Evolutionary conservation across 352 stramenopile species (phyloP).

Genomic region (Pythium vanterpoolii): DNA sequence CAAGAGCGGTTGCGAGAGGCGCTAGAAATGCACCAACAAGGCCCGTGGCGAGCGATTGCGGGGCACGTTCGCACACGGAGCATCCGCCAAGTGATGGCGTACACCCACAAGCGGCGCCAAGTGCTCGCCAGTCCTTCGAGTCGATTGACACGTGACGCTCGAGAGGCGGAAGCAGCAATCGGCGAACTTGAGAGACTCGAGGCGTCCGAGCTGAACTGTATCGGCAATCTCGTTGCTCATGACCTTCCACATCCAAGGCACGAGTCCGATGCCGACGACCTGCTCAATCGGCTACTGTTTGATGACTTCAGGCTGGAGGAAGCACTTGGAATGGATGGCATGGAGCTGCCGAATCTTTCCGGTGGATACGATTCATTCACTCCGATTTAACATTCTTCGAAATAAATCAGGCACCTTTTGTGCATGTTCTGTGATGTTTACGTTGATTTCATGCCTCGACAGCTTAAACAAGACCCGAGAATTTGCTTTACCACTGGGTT

Average conservation of each 20-base stretch:
- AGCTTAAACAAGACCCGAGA: too few relatives aligned
- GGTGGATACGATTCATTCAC: too few relatives aligned
- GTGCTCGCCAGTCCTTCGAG: conserved; percentile 19
- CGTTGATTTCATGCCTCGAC: too few relatives aligned
- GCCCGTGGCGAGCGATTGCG: conserved; percentile 2
- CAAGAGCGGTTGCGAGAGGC: conserved; percentile 38
- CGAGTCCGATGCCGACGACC: not conserved
- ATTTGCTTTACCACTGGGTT: too few relatives aligned
- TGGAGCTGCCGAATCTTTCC: not conserved
- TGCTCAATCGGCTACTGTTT: not conserved
- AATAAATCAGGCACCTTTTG: too few relatives aligned
- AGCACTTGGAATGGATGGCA: not conserved
- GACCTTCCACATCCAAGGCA: not conserved
- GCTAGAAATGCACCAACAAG: conserved; percentile 30
- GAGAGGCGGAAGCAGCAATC: not conserved
- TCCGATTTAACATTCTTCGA: too few relatives aligned
- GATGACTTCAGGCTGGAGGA: not conserved
- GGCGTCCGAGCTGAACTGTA: not conserved
- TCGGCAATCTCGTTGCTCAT: not conserved
- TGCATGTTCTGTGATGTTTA: too few relatives aligned
- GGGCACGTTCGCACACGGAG: conserved; percentile 4
- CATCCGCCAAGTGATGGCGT: conserved; percentile 37
- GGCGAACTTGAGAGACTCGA: not conserved
- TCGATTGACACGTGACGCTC: not conserved
- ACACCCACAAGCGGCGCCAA: conserved; percentile 47